phyloP scores from a whole-genome alignment of 164 flowering plant species.

The Vitis rotundifolia region DNA sequence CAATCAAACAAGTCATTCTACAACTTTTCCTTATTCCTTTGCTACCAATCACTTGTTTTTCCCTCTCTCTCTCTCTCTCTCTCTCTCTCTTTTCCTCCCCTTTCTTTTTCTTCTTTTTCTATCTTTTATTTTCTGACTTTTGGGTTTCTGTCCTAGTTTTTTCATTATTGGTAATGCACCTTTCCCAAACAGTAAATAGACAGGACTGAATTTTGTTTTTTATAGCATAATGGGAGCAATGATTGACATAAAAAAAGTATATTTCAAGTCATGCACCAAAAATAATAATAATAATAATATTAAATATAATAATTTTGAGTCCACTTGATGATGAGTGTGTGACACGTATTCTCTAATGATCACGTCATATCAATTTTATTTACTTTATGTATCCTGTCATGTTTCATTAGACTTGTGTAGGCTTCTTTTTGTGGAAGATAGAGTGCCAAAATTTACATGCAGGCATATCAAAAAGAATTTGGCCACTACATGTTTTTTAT shows the following conservation, averaged over 20 bases:
- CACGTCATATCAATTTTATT: conserved; percentile 7
- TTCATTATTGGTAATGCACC: not conserved
- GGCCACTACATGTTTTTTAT: too few species aligned
- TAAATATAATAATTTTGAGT: not conserved
- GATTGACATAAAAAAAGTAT: conserved; percentile 4
- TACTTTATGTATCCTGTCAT: not conserved
- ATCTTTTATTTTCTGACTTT: too few species aligned
- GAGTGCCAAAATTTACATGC: not conserved
- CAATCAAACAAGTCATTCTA: too few species aligned
- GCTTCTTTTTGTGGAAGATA: not conserved
- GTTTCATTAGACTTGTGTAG: not conserved
- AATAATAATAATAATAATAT: not conserved
- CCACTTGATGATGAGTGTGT: conserved; percentile 5
- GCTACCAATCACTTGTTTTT: too few species aligned
- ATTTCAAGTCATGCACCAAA: not conserved
- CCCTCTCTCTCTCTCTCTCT: too few species aligned
- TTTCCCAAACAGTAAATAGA: not conserved
- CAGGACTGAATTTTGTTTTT: not conserved
- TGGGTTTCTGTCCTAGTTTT: too few species aligned
- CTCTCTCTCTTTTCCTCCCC: too few species aligned
- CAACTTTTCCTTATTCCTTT: too few species aligned
- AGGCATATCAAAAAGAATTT: too few species aligned
- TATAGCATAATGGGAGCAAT: not conserved
- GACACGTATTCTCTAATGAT: conserved; percentile 4
- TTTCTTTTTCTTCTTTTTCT: too few species aligned